phyloP scores from a whole-genome alignment of 2,329 filamentous ascomycete genomes.

The Sporothrix mexicana region DNA sequence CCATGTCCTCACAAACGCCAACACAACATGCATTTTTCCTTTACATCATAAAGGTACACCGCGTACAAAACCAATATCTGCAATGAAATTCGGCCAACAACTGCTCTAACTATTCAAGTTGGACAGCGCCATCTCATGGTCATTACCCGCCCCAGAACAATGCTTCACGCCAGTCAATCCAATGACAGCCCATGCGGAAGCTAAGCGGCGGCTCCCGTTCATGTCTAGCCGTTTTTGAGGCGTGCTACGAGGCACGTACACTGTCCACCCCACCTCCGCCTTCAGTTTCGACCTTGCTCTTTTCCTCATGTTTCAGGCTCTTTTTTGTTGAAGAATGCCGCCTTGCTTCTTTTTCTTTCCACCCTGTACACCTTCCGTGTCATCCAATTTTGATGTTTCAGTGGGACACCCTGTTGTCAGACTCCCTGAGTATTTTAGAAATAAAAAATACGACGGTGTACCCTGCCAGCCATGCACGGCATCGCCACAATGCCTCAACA shows the following conservation, averaged over 20 bases:
- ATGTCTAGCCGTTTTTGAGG: neutral
- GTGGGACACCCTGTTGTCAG: neutral
- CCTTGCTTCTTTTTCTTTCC: neutral
- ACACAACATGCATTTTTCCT: neutral
- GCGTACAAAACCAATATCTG: neutral
- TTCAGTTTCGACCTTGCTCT: neutral
- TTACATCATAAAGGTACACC: neutral
- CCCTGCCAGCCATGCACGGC: slow-evolving; percentile 19
- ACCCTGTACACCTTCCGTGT: neutral
- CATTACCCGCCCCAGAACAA: neutral
- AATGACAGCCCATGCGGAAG: neutral
- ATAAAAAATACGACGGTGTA: neutral
- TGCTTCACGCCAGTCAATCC: neutral
- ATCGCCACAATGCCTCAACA: slow-evolving; percentile 7
- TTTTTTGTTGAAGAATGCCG: neutral
- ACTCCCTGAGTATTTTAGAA: neutral
- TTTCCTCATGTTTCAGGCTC: neutral
- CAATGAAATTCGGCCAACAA: neutral
- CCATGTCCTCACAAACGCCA: neutral
- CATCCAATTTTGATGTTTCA: neutral
- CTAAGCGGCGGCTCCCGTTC: slow-evolving; percentile 17
- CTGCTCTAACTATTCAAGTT: neutral
- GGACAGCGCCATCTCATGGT: neutral
- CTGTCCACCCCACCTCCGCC: neutral
- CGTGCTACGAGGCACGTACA: neutral